Percentiles rank a stretch among this genome's conserved stretches.
Conservation (phyloP, 2,329 filamentous ascomycete species). For the Amauroascus verrucosus region DNA sequence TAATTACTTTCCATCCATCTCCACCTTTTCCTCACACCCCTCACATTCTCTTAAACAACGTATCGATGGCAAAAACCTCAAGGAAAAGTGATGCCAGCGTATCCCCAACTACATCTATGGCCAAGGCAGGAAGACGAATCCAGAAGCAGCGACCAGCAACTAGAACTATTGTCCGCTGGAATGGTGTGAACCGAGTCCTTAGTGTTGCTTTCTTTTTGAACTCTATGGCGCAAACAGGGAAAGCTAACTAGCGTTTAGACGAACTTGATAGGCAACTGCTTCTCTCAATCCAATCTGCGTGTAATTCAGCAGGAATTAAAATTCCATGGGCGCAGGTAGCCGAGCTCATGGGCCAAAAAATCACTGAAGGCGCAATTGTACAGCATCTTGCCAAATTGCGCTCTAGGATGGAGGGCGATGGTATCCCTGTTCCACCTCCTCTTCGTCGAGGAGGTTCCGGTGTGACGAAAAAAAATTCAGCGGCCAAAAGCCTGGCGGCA, state of each 20-base stretch:
- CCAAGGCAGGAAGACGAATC: conserved; percentile 10
- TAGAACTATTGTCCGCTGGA: conserved; percentile 35
- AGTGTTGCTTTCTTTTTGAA: not conserved
- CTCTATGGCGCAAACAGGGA: not conserved
- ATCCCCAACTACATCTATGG: not conserved
- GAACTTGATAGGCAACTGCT: conserved; percentile 37
- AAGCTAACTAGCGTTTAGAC: conserved; percentile 23
- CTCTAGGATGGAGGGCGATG: conserved; percentile 24
- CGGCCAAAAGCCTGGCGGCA: conserved; percentile 12
- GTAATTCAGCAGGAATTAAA: conserved; percentile 28
- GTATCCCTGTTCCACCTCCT: conserved; percentile 32
- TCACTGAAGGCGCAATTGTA: conserved; percentile 36
- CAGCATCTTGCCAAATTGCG: conserved; percentile 41
- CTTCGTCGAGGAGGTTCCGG: conserved; percentile 28
- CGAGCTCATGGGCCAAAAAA: conserved; percentile 30
- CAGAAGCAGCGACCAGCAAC: conserved; percentile 23
- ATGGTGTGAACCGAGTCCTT: conserved; percentile 24
- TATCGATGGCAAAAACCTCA: not conserved
- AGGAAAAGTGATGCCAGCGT: not conserved
- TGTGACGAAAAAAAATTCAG: not conserved
- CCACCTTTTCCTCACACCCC: not conserved
- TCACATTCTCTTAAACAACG: not conserved
- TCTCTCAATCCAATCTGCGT: conserved; percentile 34
- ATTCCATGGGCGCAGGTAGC: conserved; percentile 38
- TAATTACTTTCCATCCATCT: not conserved